phyloP scores from a whole-genome alignment of 495 filamentous ascomycete species.

The Astrothelium subdiscretum region DNA sequence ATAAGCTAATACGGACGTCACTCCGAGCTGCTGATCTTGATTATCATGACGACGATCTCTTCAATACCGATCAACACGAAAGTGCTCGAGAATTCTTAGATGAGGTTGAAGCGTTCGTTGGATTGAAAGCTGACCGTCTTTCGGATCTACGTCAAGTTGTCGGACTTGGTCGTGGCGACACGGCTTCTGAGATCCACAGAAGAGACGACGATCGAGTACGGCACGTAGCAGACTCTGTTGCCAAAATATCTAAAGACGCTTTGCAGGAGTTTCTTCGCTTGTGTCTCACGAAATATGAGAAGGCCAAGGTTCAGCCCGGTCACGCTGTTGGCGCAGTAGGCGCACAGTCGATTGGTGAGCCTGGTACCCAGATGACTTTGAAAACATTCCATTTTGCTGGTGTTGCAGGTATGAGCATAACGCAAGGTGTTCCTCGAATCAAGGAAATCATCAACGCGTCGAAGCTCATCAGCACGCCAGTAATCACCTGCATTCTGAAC shows the following conservation, averaged over 20 bases:
- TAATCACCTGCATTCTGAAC: conserved; percentile 73
- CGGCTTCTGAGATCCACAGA: background rate
- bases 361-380: conserved; percentile 97
- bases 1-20: conserved; percentile 45
- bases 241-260: conserved; percentile 66
- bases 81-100: conserved; percentile 72
- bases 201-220: conserved; percentile 4
- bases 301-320: conserved; percentile 80
- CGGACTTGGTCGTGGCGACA: background rate
- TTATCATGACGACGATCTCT: conserved; percentile 53
- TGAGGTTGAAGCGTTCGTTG: conserved; percentile 59
- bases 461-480: conserved; percentile 81
- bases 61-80: conserved; percentile 71
- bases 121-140: conserved; percentile 43
- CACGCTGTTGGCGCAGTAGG: conserved; percentile 97
- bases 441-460: conserved; percentile 99
- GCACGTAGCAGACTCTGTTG: conserved; percentile 48
- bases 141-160: background rate
- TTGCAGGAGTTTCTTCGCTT: conserved; percentile 64
- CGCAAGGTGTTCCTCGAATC: conserved; percentile 96
- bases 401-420: conserved; percentile 98
- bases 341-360: conserved; percentile 95
- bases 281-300: conserved; percentile 81
- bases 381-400: conserved; percentile 99
- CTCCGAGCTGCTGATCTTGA: conserved; percentile 29